Evolutionary conservation across 768 basidiomycete genomes (phyloP), one percentile per base, ranked within the genome.

Genomic region (Hysterangium stoloniferum): DNA sequence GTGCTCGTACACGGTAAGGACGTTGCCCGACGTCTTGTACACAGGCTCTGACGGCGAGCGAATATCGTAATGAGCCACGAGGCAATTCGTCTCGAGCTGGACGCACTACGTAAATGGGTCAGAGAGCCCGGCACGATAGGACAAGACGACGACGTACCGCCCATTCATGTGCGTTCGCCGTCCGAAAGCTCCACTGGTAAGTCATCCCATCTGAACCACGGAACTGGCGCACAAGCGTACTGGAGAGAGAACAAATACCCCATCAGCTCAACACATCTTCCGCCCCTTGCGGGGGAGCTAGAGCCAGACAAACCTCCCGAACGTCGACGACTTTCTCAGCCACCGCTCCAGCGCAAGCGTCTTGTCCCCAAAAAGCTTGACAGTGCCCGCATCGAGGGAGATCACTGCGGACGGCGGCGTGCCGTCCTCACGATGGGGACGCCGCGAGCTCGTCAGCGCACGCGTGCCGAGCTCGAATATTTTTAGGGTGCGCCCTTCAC

Each of bases 21-120:
- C 75, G 53, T 78, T 79, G 1, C 81, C 81, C 2, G 80, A 81
- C 0, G 80, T 80, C 41, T 65, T n/a, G 19, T 82, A 82, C 12
- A 68, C 69, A 3, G 80, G 76, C 57, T 82, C 80, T 27, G 75
- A 77, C 1, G 73, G 63, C 12, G 68, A 59, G 54, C 78, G 80
- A 43, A 80, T 69, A 59, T 70, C 72, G 62, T 85, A 86, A 57
- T 74, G 76, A 0, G 84, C 78, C 15, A 85, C 72, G 2, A 78
- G 62, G 43, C 74, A 71, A 27, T 73, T 35, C 7, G 25, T 72
- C 38, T 59, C 69, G 19, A 64, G 54, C 54, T 80, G 77, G 3
- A 75, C 73, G 60, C 82, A 85, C 82, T 85, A 56, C 42, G 22
- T 24, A 27, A 38, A 38, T 4, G 7, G 13, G 43, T 22, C 34